A percentile compares a stretch with the other conserved stretches of the same genome.
phyloP scores from a whole-genome alignment of 1,284 basidiomycete species.

The Agaricales sp. region DNA sequence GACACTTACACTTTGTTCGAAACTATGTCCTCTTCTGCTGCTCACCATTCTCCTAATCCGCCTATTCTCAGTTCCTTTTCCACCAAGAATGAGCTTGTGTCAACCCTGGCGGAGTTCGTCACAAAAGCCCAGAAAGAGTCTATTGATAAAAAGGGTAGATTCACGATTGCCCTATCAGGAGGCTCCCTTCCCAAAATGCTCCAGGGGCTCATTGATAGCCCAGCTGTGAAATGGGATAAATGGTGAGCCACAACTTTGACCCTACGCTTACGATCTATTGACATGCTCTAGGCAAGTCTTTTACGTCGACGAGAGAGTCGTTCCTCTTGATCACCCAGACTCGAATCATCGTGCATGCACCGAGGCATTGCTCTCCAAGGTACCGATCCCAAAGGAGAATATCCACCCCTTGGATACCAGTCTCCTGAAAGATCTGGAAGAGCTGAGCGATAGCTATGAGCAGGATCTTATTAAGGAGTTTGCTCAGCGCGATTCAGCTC shows the following conservation, averaged over 20 bases:
- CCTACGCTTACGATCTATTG: slow-evolving; percentile 7
- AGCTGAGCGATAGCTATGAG: slow-evolving; percentile 89
- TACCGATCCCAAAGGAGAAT: slow-evolving; percentile 69
- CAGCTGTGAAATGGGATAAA: slow-evolving; percentile 87
- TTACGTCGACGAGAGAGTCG: slow-evolving; percentile 95
- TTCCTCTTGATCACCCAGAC: slow-evolving; percentile 87
- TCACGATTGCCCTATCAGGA: slow-evolving; percentile 90
- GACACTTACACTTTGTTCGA: slow-evolving; percentile 1
- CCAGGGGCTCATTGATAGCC: slow-evolving; percentile 59
- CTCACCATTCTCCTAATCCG: slow-evolving; percentile 41
- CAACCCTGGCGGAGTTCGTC: slow-evolving; percentile 75
- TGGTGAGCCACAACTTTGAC: slow-evolving; percentile 48
- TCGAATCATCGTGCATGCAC: slow-evolving; percentile 83
- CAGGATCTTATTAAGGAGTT: slow-evolving; percentile 87
- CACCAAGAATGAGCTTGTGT: slow-evolving; percentile 41
- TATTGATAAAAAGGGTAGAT: slow-evolving; percentile 79
- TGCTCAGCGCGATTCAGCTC: slow-evolving; percentile 80
- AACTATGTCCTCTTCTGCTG: slow-evolving; percentile 19
- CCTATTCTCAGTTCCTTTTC: slow-evolving; percentile 75
- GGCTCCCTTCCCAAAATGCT: slow-evolving; percentile 88
- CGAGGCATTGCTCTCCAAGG: slow-evolving; percentile 74
- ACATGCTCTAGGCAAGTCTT: slow-evolving; percentile 76
- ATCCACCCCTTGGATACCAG: slow-evolving; percentile 79
- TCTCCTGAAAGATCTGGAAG: slow-evolving; percentile 74
- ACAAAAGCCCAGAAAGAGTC: slow-evolving; percentile 86